Base-by-base conservation (phyloP, 208 protist genomes). In the Giardia duodenalis region DNA sequence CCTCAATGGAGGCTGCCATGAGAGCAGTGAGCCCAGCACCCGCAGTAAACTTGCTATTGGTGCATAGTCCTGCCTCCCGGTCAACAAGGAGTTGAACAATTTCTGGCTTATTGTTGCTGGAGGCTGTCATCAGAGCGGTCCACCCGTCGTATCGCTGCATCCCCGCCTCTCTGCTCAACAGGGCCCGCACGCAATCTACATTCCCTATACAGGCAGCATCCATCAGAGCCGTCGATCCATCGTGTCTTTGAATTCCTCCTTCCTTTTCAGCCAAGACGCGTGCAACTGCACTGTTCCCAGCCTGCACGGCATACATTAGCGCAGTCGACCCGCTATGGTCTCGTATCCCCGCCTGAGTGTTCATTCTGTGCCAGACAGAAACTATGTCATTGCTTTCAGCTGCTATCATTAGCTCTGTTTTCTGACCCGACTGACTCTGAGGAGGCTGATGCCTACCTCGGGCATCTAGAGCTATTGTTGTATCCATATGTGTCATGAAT, bases 321-420 rank as follows among this genome's bases (percentile, higher is more conserved):
- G 57, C 57, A 10, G 57, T 76, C 19, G 57, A 39, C 57, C 57
- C 57, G 57, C 19, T 76, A 39, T 10, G 19, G 30, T 76, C 57
- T 30, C 57, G 57, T 30, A 76, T 76, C 30, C 57, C 57, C 30
- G 57, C 57, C 57, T 76, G 57, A 76, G 30, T 10, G 57, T 76
- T 76, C 57, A 76, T 76, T 30, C 57, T 10, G 30, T 76, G 57
- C 57, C 57, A 76, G 57, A 76, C 57, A 30, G 19, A 39, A 10
- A 76, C 57, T 39, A 76, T 76, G 57, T 76, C 57, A 30, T 76
- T 76, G 57, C 57, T 10, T 76, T 76, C 57, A 30, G 57, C 57
- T 76, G 57, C 57, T 76, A 76, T 39, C 57, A 76, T 76, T 30
- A 76, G 57, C 57, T 76, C 57, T 10, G 57, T 76, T 76, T 76